Evolutionary conservation across 495 filamentous ascomycete species (phyloP).

Genomic region (Aspergillus baeticus): DNA sequence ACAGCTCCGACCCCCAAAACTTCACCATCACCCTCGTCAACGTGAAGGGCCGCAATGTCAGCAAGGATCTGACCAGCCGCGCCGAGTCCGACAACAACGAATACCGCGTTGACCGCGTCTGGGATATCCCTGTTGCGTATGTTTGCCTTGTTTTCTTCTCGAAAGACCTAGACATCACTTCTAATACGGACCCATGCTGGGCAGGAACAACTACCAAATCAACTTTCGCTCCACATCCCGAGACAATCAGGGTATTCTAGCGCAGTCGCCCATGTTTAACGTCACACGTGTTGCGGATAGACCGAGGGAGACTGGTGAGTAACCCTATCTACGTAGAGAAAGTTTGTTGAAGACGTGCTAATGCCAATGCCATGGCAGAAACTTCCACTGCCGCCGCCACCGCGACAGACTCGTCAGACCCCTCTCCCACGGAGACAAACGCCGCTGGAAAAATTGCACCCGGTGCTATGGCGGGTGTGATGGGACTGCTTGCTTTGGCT

Average conservation of each 20-base stretch:
- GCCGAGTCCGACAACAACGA: constrained; percentile 22
- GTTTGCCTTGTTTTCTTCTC: background rate
- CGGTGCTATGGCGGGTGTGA: background rate
- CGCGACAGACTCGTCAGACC: background rate
- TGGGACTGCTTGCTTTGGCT: constrained; percentile 2
- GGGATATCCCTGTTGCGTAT: constrained; percentile 24
- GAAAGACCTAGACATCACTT: no score
- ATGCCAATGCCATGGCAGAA: background rate
- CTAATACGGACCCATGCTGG: background rate
- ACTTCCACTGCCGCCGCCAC: constrained; percentile 1
- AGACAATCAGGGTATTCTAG: constrained; percentile 33
- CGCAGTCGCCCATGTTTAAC: constrained; percentile 32
- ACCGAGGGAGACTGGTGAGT: constrained; percentile 18
- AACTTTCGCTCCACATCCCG: constrained; percentile 27
- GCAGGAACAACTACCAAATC: constrained; percentile 33
- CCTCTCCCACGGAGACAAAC: background rate
- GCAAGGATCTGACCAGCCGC: constrained; percentile 35
- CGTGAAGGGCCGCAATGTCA: constrained; percentile 28
- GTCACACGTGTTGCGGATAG: constrained; percentile 21
- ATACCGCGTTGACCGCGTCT: constrained; percentile 21
- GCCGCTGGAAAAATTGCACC: background rate
- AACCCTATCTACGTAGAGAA: no score
- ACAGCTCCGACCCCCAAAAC: constrained; percentile 27
- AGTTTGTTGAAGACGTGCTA: background rate
- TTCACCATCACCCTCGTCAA: constrained; percentile 31